Percentiles rank a stretch among this genome's conserved stretches.
Evolutionary conservation across 1,284 basidiomycete species (phyloP).

Genomic region (Volvariella surrecta): DNA sequence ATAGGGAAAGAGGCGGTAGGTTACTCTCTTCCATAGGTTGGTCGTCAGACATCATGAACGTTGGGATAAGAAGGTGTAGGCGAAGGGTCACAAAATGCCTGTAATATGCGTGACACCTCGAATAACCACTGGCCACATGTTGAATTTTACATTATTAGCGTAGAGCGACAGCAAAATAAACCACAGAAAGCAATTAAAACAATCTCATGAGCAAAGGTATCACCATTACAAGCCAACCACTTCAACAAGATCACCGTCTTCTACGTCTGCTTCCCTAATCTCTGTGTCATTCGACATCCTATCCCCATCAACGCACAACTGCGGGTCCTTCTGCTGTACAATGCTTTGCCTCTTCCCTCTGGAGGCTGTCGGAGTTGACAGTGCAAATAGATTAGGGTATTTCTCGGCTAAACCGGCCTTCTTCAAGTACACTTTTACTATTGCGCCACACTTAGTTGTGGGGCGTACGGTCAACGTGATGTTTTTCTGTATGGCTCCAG

Average conservation of each 20-base stretch:
- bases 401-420: slow-evolving; percentile 48
- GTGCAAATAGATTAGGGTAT: slow-evolving; percentile 27
- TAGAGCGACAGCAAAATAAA: no score
- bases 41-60: no score
- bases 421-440: slow-evolving; percentile 63
- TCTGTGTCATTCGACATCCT: slow-evolving; percentile 44
- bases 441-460: slow-evolving; percentile 64
- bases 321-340: slow-evolving; percentile 30
- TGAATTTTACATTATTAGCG: no score
- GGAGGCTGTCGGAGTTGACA: slow-evolving; percentile 8
- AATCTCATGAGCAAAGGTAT: no score
- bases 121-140: no score
- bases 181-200: no score
- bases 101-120: not conserved
- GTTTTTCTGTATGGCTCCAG: slow-evolving; percentile 37
- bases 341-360: not conserved
- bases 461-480: slow-evolving; percentile 60
- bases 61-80: slow-evolving; percentile 4
- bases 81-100: slow-evolving; percentile 19
- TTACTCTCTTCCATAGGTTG: no score
- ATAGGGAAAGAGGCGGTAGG: slow-evolving; percentile 71
- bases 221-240: slow-evolving; percentile 47
- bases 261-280: slow-evolving; percentile 59
- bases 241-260: slow-evolving; percentile 71
- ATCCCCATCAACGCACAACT: slow-evolving; percentile 59